Evolutionary conservation across 2,329 filamentous ascomycete genomes (phyloP), one percentile per base, ranked within the genome.

Genomic region (Fusarium virguliforme): DNA sequence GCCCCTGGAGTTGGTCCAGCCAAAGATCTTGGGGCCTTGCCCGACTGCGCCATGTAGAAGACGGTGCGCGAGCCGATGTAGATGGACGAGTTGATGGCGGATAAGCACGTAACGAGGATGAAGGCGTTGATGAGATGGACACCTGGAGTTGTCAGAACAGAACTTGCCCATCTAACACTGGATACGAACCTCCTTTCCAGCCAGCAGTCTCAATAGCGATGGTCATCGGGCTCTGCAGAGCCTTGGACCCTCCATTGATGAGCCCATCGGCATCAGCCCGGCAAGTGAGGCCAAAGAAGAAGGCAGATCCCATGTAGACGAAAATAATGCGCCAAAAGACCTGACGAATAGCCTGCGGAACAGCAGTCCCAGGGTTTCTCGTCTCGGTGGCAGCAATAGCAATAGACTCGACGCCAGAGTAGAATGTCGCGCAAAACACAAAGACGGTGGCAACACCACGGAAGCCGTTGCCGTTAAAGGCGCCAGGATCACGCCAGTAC

Each of bases 61-160:
- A 95, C 81, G 0, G 92, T 94, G 24, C 93, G 88, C 4, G 91
- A 92, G 48, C 89, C 90, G 71, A 95, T 93, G 78, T 94, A 95
- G 67, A 95, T 91, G 8, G 90, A 92, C 58, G 88, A 90, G 80
- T 95, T 95, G 72, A 91, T 88, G 18, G 92, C 91, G 1, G 87
- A 90, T 38, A 94, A 83, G 61, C 92, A 92, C 12, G 92, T 93
- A 8, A 93, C 83, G 56, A 95, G 86, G 74, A 94, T 93, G 75
- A 94, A 91, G 40, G 90, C 91, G 71, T 95, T 95, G 82, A 95
- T 92, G 1, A 95, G 86, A 76, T 95, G 89, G 1, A 92, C 91
- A 37, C 81, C 79, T 81, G 22, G 2, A 13, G 26, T 15, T 18
- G 53, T 75, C 53, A 72, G 64, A 43, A 59, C 38, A 12, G 10